Percentiles rank a stretch among this genome's conserved stretches.
Evolutionary conservation across 2,329 filamentous ascomycete genomes (phyloP).

Genomic region (Colletotrichum sp.): DNA sequence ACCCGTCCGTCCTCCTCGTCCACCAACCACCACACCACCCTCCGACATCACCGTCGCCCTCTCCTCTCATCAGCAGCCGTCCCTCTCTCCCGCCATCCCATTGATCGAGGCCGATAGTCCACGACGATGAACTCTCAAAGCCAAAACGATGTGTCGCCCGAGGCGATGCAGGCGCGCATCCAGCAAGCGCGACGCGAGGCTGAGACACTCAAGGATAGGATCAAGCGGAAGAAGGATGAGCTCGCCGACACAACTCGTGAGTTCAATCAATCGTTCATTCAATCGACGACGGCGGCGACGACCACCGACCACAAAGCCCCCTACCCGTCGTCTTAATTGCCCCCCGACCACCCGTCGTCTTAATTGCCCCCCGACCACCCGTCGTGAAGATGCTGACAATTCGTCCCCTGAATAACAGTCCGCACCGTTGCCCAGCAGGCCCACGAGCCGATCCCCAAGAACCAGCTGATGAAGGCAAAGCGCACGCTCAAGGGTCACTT

Average conservation of each 20-base stretch:
- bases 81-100: slow-evolving; percentile 15
- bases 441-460: slow-evolving; percentile 89
- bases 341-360: background rate
- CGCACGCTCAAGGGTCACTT: slow-evolving; percentile 96
- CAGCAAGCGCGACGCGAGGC: slow-evolving; percentile 94
- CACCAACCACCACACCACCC: slow-evolving; percentile 3
- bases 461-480: slow-evolving; percentile 95
- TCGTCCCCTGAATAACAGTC: slow-evolving; percentile 57
- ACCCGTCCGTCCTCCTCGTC: slow-evolving; percentile 15
- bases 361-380: background rate
- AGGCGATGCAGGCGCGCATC: slow-evolving; percentile 91
- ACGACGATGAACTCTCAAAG: slow-evolving; percentile 61
- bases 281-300: background rate
- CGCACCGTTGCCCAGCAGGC: slow-evolving; percentile 91
- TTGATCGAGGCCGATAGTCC: slow-evolving; percentile 6
- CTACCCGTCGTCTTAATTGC: background rate
- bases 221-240: slow-evolving; percentile 99
- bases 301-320: background rate
- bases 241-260: slow-evolving; percentile 96
- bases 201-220: slow-evolving; percentile 95
- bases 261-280: slow-evolving; percentile 41
- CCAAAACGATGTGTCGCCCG: slow-evolving; percentile 68
- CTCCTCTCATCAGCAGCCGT: background rate
- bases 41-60: background rate
- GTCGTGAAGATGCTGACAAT: slow-evolving; percentile 23